A percentile compares a stretch with the other conserved stretches of the same genome.
Evolutionary conservation across 2,329 filamentous ascomycete genomes (phyloP).

Genomic region (Alternaria burnsii): DNA sequence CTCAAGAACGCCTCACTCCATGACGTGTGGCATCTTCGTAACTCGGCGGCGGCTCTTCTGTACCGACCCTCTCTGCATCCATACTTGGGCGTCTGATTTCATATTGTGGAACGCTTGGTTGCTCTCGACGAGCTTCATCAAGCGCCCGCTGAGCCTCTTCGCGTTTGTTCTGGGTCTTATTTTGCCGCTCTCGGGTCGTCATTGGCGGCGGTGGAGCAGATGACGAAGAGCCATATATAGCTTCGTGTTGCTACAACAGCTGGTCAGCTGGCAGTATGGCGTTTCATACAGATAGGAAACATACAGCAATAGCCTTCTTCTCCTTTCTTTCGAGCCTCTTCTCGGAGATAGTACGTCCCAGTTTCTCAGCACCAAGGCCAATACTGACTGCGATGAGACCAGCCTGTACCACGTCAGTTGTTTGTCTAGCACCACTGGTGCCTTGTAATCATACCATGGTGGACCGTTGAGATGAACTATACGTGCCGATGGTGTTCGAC

Average conservation of each 20-base stretch:
- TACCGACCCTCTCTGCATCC: slow-evolving; percentile 19
- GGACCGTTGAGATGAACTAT: slow-evolving; percentile 4
- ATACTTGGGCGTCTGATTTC: slow-evolving; percentile 20
- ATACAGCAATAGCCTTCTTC: slow-evolving; percentile 32
- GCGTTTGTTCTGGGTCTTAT: slow-evolving; percentile 18
- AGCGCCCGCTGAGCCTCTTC: slow-evolving; percentile 17
- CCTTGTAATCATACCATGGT: background rate
- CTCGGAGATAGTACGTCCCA: slow-evolving; percentile 31
- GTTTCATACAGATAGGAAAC: background rate
- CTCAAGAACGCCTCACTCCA: slow-evolving; percentile 2
- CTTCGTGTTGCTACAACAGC: slow-evolving; percentile 23
- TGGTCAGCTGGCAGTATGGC: background rate
- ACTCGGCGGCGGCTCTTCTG: slow-evolving; percentile 25
- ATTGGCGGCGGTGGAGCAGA: slow-evolving; percentile 13
- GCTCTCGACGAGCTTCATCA: slow-evolving; percentile 16
- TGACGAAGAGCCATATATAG: slow-evolving; percentile 22
- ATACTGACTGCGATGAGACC: slow-evolving; percentile 30
- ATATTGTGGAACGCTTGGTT: slow-evolving; percentile 10
- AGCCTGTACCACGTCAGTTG: slow-evolving; percentile 24
- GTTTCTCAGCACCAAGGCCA: slow-evolving; percentile 32
- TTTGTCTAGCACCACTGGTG: background rate
- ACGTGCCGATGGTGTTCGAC: background rate
- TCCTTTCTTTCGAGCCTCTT: slow-evolving; percentile 35
- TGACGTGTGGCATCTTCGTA: slow-evolving; percentile 23
- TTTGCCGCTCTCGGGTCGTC: slow-evolving; percentile 9